These are phyloP conservation scores for Phlegmacium glaucopus DNA, from an alignment of 768 basidiomycete species.

Conservation along the genomic window DNA sequence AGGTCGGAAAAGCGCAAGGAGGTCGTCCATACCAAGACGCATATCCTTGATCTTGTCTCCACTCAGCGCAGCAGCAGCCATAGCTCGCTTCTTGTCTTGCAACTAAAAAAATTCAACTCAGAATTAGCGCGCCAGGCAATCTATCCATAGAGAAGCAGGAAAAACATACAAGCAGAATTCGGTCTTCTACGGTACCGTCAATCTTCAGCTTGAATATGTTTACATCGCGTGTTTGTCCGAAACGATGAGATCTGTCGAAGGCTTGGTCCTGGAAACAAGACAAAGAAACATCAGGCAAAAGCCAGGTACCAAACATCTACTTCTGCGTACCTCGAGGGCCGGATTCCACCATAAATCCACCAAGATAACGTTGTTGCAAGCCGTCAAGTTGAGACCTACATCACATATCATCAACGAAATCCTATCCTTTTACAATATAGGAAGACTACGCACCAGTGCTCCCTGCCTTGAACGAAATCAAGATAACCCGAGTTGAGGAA, in stretches of 20 bases:
- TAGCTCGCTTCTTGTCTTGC: constrained; percentile 88
- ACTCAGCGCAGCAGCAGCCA: constrained; percentile 80
- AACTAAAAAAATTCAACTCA: constrained; percentile 39
- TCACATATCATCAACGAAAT: constrained; percentile 4
- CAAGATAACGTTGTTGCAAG: constrained; percentile 92
- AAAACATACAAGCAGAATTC: constrained; percentile 63
- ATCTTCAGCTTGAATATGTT: constrained; percentile 90
- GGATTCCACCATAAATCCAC: constrained; percentile 97
- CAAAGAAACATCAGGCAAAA: neutral
- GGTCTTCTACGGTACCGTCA: constrained; percentile 81
- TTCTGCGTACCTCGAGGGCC: constrained; percentile 62
- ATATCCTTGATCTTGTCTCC: constrained; percentile 86
- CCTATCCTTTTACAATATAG: neutral
- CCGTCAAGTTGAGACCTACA: constrained; percentile 82
- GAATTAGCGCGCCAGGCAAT: neutral
- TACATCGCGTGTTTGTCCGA: constrained; percentile 84
- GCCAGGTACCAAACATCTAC: constrained; percentile 7
- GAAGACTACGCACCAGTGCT: constrained; percentile 66
- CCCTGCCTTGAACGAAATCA: constrained; percentile 96
- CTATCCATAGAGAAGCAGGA: neutral
- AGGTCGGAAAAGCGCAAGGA: constrained; percentile 74
- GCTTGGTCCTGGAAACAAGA: constrained; percentile 82
- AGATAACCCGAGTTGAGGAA: constrained; percentile 62
- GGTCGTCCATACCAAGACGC: constrained; percentile 81
- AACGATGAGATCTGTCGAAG: constrained; percentile 87